Conservation (phyloP, 2,329 filamentous ascomycete genomes). For the Sclerotinia glacialis region DNA sequence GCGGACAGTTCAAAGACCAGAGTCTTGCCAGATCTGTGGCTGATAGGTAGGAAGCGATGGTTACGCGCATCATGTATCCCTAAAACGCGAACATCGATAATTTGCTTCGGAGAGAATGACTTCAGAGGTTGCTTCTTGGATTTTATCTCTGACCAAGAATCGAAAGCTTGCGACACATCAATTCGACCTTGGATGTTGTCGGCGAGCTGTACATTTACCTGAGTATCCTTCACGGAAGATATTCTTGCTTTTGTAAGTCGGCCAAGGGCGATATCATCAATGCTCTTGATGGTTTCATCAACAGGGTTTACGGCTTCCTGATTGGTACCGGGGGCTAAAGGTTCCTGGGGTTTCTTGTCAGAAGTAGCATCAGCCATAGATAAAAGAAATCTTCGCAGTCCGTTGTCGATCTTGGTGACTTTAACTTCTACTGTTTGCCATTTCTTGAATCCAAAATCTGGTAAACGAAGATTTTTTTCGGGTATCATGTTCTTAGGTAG, state of each 20-base stretch:
- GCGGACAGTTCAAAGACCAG: slow-evolving; percentile 82
- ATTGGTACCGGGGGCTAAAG: slow-evolving; percentile 39
- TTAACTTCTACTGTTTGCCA: slow-evolving; percentile 72
- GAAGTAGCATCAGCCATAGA: slow-evolving; percentile 55
- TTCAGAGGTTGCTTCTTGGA: slow-evolving; percentile 78
- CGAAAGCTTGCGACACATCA: slow-evolving; percentile 86
- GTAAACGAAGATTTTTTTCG: slow-evolving; percentile 62
- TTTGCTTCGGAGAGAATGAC: slow-evolving; percentile 68
- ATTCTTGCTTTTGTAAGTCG: slow-evolving; percentile 73
- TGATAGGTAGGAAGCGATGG: slow-evolving; percentile 87
- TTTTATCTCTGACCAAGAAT: slow-evolving; percentile 80
- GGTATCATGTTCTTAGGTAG: slow-evolving; percentile 76
- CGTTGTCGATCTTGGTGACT: slow-evolving; percentile 69
- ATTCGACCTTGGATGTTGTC: slow-evolving; percentile 90
- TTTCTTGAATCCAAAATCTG: slow-evolving; percentile 75
- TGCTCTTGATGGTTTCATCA: slow-evolving; percentile 59
- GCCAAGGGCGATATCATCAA: slow-evolving; percentile 73
- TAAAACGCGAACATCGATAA: slow-evolving; percentile 72
- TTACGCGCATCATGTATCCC: slow-evolving; percentile 88
- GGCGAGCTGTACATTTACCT: slow-evolving; percentile 85
- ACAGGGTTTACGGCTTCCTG: slow-evolving; percentile 56
- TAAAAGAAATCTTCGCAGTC: slow-evolving; percentile 66
- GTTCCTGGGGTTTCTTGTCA: slow-evolving; percentile 41
- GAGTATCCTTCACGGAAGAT: slow-evolving; percentile 82
- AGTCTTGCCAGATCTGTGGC: slow-evolving; percentile 76